Base-by-base conservation (phyloP, 177 flowering plant genomes). In the Vitis hybrid region DNA sequence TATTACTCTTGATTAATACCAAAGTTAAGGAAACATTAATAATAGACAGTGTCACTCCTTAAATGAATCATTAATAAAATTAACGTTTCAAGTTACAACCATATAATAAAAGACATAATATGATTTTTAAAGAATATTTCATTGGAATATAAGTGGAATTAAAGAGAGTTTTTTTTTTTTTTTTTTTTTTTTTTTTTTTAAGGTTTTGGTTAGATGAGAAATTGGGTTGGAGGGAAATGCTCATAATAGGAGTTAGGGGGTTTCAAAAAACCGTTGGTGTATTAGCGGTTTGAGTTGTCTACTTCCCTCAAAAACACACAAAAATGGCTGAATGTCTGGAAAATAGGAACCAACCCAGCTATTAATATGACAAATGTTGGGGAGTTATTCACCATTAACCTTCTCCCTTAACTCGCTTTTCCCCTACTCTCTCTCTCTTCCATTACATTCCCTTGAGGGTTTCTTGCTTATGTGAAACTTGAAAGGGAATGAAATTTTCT, bases 391-490 rank as follows among this genome's bases (percentile, higher is more conserved):
- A 40, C 48, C 48, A 40, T 40, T 40, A 40, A 40, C 9, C 48
- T 40, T 18, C 52, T 60, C 61, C 17, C 30, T 63, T 45, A 62
- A 60, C 50, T 62, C 52, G 12, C 51, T 21, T 71, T 58, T n/a
- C 65, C 34, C 54, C 62, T 23, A 21, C 15, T 19, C 17, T 52
- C 4, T 40, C 71, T 40, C 48, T 40, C 45, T 18, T 57, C 45
- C 55, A 30, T 50, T 8, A 48, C 81, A 74, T 78, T 79, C 76
- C 80, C 77, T 77, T 49, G 67, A 70, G 32, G 71, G 72, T 71
- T 76, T 67, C 60, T 57, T 50, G 2, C 17, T 2, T n/a, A 18
- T 52, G 21, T 30, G 75, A 62, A 76, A 68, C 72, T 74, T 65
- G 72, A 52, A 59, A 49, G 79, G 79, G 75, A 61, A 73, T 78